Base-by-base conservation (phyloP, 306 rosid species). In the Vicia villosa region DNA sequence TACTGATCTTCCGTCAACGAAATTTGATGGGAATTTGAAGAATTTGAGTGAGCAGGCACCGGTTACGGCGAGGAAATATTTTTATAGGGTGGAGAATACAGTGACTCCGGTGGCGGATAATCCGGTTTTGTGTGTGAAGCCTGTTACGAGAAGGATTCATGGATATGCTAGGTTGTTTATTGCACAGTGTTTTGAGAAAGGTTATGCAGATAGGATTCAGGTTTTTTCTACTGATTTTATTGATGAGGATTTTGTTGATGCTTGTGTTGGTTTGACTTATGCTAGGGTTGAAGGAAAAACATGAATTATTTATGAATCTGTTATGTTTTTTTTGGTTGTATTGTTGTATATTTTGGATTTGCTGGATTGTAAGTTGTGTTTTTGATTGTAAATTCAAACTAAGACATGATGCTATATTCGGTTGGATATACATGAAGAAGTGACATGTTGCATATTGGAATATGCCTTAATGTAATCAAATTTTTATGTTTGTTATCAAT, bases 51-150 rank as follows among this genome's bases (percentile, higher is more conserved):
- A 86, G 64, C 96, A 90, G 12, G 75, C 87, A 0, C 77, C 90
- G 5, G 90, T 80, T 41, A 12, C 81, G 5, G 69, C 86, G 0
- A 81, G 98, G 72, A 88, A 85, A 13, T 93, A 67, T 77, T 93
- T 93, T 57, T 90, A 93, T 43, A 86, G 97, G 80, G 87, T 93
- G 80, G 97, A 93, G 90, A 93, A 93, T 63, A 93, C 96, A 8
- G 94, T 80, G n/a, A 93, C 97, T 0, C 96, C 98, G 0, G 86
- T 85, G 50, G 73, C 96, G 0, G 92, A 93, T 79, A 93, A 90
- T 30, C 97, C 94, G 0, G 66, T 90, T 15, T 8, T 90, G 76
- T 89, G 96, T 32, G 98, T 90, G 19, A 88, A 76, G 62, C 94
- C 97, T 1, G 98, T 88, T 59, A 90, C 98, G 0, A 3, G 69